Evolutionary conservation across 306 rosid species (phyloP), one percentile per base, ranked within the genome.

Genomic region (Cicer pinnatifidum): DNA sequence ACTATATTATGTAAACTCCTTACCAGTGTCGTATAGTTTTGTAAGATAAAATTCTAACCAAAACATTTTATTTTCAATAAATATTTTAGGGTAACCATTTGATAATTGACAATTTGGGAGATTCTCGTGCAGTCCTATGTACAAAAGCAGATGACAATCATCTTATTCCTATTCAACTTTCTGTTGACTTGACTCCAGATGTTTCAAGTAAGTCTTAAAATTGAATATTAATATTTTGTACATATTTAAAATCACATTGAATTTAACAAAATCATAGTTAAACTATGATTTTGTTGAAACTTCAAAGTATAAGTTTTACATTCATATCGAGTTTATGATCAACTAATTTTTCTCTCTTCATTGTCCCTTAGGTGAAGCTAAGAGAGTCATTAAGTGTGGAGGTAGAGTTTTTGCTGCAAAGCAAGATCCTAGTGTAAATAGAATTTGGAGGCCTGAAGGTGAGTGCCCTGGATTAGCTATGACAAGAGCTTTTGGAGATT

Each of bases 401-500:
- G 99, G 99, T 8, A 89, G 95, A 84, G 60, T 91, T 28, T 86
- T 87, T 11, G 72, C 95, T 9, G 70, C 75, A 7, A 7, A 67
- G 19, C 88, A 79, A 71, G 95, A 94, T 20, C 94, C 99, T 33
- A 69, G 65, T 1, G 87, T 89, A 4, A 76, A 43, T 5, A 89
- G 99, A 85, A 12, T 94, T 58, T 94, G 97, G 92, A 87, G 86
- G 92, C 88, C 99, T 11, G 87, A 89, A 8, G 84, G 75, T 28
- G 82, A 88, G 5, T 73, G 83, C 50, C 97, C 99, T 6, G 97
- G 99, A 75, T 74, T 94, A 0, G 99, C 97, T 16, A 94, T 94
- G 99, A 69, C 99, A 3, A 88, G 99, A 75, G 90, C 97, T 33
- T 89, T 91, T 2, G 97, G 96, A 43, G 91, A 94, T 74, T 91